Conservation (phyloP, 2,329 filamentous ascomycete genomes). For the Ophiosphaerella korrae region DNA sequence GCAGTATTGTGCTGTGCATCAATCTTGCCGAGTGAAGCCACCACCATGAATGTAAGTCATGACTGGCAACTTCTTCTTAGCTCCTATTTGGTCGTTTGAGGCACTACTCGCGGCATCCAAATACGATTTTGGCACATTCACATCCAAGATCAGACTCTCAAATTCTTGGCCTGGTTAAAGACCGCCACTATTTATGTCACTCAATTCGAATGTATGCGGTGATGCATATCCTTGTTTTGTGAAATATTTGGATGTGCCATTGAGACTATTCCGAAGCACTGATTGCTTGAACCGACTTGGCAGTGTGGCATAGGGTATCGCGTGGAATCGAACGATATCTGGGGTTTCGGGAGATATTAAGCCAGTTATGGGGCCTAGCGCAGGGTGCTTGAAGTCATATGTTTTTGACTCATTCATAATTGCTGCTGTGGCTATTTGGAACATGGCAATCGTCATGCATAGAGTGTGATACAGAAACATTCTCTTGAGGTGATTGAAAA, state of each 20-base stretch:
- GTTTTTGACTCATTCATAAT: not conserved
- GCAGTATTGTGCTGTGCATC: slow-evolving; percentile 32
- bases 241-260: slow-evolving; percentile 8
- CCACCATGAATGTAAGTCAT: slow-evolving; percentile 60
- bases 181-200: slow-evolving; percentile 16
- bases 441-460: too few species aligned
- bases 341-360: slow-evolving; percentile 18
- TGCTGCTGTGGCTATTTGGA: too few species aligned
- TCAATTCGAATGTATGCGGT: slow-evolving; percentile 18
- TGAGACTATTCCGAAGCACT: slow-evolving; percentile 10
- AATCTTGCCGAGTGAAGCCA: slow-evolving; percentile 48
- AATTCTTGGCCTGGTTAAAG: slow-evolving; percentile 16
- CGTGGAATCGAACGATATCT: slow-evolving; percentile 34
- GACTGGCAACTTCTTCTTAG: slow-evolving; percentile 49
- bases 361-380: slow-evolving; percentile 25
- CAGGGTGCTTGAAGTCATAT: slow-evolving; percentile 21
- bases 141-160: slow-evolving; percentile 24
- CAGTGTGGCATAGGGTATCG: slow-evolving; percentile 26
- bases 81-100: too few species aligned
- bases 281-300: slow-evolving; percentile 30
- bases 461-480: too few species aligned
- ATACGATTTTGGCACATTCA: slow-evolving; percentile 26
- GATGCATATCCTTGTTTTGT: slow-evolving; percentile 28
- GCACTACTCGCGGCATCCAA: slow-evolving; percentile 5
- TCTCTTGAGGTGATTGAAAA: too few species aligned